Conservation (phyloP, 768 basidiomycete species). For the Leccinum variicolor region DNA sequence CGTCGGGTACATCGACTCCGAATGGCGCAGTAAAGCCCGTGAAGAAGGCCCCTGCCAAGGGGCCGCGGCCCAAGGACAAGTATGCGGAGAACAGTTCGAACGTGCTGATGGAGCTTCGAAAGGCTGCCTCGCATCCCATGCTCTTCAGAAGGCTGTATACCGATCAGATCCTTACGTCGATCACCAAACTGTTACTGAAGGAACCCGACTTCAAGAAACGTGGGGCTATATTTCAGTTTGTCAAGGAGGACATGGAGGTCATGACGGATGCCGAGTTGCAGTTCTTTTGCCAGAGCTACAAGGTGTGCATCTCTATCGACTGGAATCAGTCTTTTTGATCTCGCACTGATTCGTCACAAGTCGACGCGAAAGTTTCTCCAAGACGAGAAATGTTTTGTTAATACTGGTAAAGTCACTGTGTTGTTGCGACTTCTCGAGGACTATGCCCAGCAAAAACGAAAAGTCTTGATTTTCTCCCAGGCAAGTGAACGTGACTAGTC, state of each 20-base stretch:
- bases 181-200: conserved; percentile 82
- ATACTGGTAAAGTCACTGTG: conserved; percentile 83
- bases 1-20: conserved; percentile 33
- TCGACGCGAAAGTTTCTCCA: conserved; percentile 74
- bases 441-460: conserved; percentile 66
- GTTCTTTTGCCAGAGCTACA: conserved; percentile 79
- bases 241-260: conserved; percentile 96
- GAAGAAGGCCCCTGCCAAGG: conserved; percentile 32
- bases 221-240: conserved; percentile 73
- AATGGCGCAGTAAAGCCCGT: conserved; percentile 23
- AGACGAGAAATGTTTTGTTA: conserved; percentile 68
- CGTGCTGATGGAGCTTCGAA: conserved; percentile 95
- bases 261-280: conserved; percentile 99
- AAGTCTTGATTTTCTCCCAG: conserved; percentile 94
- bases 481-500: conserved; percentile 39
- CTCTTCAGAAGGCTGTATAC: conserved; percentile 86
- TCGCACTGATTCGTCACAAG: conserved; percentile 33
- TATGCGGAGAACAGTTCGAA: conserved; percentile 85
- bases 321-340: neutral
- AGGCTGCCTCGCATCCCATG: conserved; percentile 96
- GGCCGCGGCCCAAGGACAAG: conserved; percentile 56
- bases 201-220: conserved; percentile 90
- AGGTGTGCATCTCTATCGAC: conserved; percentile 42
- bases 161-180: conserved; percentile 66
- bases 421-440: conserved; percentile 67